Base-by-base conservation (phyloP, 2,329 filamentous ascomycete genomes). In the Thielaviopsis euricoi region DNA sequence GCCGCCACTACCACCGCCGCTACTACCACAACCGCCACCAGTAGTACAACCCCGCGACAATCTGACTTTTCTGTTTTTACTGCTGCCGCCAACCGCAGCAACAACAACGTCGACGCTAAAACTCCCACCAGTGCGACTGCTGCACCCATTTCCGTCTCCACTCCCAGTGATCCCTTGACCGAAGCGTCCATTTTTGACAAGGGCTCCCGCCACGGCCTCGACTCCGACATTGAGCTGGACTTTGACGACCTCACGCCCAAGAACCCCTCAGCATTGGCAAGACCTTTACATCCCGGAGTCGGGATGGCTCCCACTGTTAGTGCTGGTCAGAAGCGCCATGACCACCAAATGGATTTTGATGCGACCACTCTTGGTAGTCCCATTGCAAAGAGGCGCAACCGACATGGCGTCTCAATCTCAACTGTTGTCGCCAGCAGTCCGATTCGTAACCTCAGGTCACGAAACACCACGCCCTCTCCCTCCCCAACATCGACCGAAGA, bases 331-430 rank as follows among this genome's bases (percentile, higher is more conserved):
- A 91, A 5, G 73, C 97, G 64, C 96, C 97, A 76, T 83, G 93
- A 64, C 91, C 86, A 64, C 91, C 86, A 66, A 91, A 97, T 95
- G 86, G 89, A 88, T 65, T 73, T 94, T 53, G 90, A 95, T 65
- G 85, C 87, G 62, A 77, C 82, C 26, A 85, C 79, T 64, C 76
- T 86, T 58, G 87, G 87, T 64, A 96, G 87, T 66, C 91, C 93
- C 0, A 87, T 91, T 60, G 87, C 90, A 52, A 96, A 96, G 74
- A 81, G 93, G 63, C 82, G 93, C 65, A 96, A 90, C 70, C 71
- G 95, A 64, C 88, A 95, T 68, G 85, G 85, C 54, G 79, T 83
- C 50, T 76, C 83, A n/a, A 55, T 51, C 9, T 33, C 29, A 33
- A 10, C 29, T 33, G 29, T 10, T 33, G 29, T 10, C 12, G 29